These are phyloP conservation scores for Phytophthora citricola DNA, from an alignment of 352 stramenopile species.

Conservation along the genomic window DNA sequence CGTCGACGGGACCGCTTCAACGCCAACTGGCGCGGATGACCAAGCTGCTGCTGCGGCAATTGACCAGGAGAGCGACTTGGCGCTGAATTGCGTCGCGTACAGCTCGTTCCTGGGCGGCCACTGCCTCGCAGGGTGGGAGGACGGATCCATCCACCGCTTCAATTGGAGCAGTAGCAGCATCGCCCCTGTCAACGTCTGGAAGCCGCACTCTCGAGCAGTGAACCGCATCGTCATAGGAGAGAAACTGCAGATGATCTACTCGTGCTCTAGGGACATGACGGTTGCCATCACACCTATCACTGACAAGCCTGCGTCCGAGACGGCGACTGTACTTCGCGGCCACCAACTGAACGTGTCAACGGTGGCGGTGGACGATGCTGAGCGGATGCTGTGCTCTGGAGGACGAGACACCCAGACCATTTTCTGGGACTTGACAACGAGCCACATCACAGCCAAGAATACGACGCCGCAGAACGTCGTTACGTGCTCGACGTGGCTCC, in stretches of 20 bases:
- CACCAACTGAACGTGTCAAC: slow-evolving; percentile 81
- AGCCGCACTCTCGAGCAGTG: slow-evolving; percentile 59
- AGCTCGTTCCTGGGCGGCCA: slow-evolving; percentile 33
- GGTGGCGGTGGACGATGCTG: slow-evolving; percentile 56
- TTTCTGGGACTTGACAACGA: slow-evolving; percentile 76
- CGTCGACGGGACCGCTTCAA: slow-evolving; percentile 23
- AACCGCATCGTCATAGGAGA: slow-evolving; percentile 64
- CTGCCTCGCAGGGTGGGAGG: slow-evolving; percentile 77
- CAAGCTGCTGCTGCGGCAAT: slow-evolving; percentile 12
- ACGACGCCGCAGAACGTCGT: slow-evolving; percentile 85
- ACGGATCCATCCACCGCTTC: slow-evolving; percentile 61
- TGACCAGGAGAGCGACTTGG: slow-evolving; percentile 37
- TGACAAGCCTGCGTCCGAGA: slow-evolving; percentile 28
- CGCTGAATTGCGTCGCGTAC: slow-evolving; percentile 60
- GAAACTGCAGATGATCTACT: slow-evolving; percentile 60
- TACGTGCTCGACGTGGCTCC: slow-evolving; percentile 86
- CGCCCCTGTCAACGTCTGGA: slow-evolving; percentile 48
- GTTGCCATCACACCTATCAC: slow-evolving; percentile 55
- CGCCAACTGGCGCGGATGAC: slow-evolving; percentile 16
- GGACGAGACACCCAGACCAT: slow-evolving; percentile 85
- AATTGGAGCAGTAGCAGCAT: slow-evolving; percentile 34
- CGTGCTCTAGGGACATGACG: slow-evolving; percentile 80
- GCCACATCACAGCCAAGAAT: slow-evolving; percentile 58
- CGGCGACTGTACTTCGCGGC: slow-evolving; percentile 39
- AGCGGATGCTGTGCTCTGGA: slow-evolving; percentile 75